A percentile compares a stretch with the other conserved stretches of the same genome.
These are phyloP conservation scores for Aspergillus sergii DNA, from an alignment of 2,329 filamentous ascomycete species.

Conservation along the genomic window DNA sequence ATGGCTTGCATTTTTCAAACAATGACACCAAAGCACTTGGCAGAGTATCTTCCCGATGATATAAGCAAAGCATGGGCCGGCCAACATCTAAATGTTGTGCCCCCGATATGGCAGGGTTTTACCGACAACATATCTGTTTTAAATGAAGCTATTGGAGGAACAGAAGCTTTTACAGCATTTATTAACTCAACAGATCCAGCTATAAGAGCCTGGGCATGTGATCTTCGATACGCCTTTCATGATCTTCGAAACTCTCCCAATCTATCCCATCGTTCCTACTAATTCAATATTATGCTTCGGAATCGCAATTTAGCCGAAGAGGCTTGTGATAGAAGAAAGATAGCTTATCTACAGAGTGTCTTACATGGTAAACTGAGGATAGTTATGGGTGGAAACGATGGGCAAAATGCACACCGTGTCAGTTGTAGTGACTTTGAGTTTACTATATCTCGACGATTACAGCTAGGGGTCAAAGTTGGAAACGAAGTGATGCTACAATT, in stretches of 20 bases:
- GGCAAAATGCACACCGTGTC: no score
- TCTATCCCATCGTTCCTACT: no score
- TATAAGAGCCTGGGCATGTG: background rate
- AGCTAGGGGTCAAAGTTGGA: no score
- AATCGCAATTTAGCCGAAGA: no score
- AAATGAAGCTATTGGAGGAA: background rate
- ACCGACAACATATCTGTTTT: background rate
- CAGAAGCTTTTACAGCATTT: background rate
- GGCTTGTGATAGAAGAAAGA: no score
- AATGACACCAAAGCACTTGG: constrained; percentile 6
- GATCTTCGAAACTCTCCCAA: background rate
- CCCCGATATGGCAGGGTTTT: constrained; percentile 17
- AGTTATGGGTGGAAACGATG: no score
- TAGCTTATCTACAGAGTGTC: no score
- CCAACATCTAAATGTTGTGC: constrained; percentile 16
- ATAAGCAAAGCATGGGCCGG: constrained; percentile 8
- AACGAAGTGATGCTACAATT: no score
- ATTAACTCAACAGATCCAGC: background rate
- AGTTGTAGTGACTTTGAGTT: no score
- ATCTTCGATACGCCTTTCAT: constrained; percentile 1
- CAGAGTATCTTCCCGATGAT: constrained; percentile 9
- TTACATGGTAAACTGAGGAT: no score
- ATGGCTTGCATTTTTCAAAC: constrained; percentile 16
- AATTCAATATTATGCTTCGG: no score
- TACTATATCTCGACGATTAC: no score